A percentile compares a stretch with the other conserved stretches of the same genome.
These are phyloP conservation scores for Talaromyces albobiverticillius DNA, from an alignment of 2,329 filamentous ascomycete genomes.

Conservation along the genomic window DNA sequence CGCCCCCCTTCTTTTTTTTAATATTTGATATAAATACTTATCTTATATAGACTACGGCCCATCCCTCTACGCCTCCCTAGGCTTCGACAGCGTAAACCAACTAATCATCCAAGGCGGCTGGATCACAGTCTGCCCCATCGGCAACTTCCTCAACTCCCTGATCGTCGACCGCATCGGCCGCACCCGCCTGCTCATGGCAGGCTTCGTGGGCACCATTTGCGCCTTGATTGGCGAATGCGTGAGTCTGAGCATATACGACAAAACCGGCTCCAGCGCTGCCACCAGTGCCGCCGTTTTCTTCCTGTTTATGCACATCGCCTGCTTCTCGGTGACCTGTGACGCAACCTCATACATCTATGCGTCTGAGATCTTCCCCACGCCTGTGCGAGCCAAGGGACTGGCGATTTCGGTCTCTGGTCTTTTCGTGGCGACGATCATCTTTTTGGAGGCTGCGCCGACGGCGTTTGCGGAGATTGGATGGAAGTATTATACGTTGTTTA, in stretches of 20 bases:
- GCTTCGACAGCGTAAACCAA: conserved; percentile 7
- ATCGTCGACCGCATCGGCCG: conserved; percentile 16
- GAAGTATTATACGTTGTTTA: conserved; percentile 4
- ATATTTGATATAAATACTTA: neutral
- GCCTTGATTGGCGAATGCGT: conserved; percentile 12
- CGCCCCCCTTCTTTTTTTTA: neutral
- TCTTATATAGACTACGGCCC: conserved; percentile 9
- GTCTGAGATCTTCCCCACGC: conserved; percentile 22
- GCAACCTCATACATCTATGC: conserved; percentile 19
- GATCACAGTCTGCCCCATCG: conserved; percentile 14
- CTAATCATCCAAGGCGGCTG: conserved; percentile 8
- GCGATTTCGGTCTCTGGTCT: conserved; percentile 16
- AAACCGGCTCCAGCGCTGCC: neutral
- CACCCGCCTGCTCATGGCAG: conserved; percentile 7
- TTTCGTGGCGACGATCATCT: conserved; percentile 17
- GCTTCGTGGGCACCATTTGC: conserved; percentile 5
- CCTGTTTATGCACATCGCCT: conserved; percentile 13
- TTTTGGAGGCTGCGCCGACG: conserved; percentile 19
- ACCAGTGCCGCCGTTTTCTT: conserved; percentile 12
- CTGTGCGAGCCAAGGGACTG: conserved; percentile 19
- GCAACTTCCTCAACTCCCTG: conserved; percentile 15
- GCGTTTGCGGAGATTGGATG: conserved; percentile 16
- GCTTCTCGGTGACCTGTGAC: conserved; percentile 17
- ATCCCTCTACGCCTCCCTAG: conserved; percentile 5
- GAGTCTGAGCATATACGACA: conserved; percentile 8